Base-by-base conservation (phyloP, 2,329 filamentous ascomycete species). In the Colletotrichum cuscutae region DNA sequence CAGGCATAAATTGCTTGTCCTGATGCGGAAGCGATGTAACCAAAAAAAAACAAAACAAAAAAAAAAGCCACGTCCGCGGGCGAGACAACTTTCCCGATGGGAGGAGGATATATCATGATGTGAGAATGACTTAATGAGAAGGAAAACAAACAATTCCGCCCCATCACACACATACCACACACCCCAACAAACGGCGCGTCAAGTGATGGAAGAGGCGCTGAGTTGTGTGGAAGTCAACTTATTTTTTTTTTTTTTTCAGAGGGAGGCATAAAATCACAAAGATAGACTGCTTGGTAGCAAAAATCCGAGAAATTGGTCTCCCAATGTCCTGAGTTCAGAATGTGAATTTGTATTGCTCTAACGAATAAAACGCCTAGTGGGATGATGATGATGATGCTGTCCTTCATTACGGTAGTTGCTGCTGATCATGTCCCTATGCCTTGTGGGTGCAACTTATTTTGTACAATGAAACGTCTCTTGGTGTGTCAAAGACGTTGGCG, bases 1-100 rank as follows among this genome's bases (percentile, higher is more conserved):
- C 67, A 76, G 68, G 83, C 84, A 74, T 86, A 86, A 82, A 77
- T 68, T 30, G 32, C 7, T 15, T n/a, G 30, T 9, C 32, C 5
- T 35, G 59, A 65, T n/a, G 35, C 49, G 19, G 22, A 61, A 49
- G 19, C 22, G 60, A 46, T 54, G 30, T 30, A n/a, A 62, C 26
- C 63, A 53, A 46, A 37, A 49, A 42, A 64, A 56, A 12, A 12
- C 26, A 26, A 49, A 37, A 49, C 32, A 64, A 56, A 12, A 12
- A 4, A 26, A 49, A 22, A 59, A 4, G 53, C 13, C 49, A 57
- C 42, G 42, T 19, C 42, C 19, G 61, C 22, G 46, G 28, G n/a
- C 9, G 2, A 53, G 28, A 49, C 13, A 35, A 35, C 11, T 49
- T 35, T 15, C 35, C 42, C 49, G 61, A 30, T 49, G 54, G 42